Evolutionary conservation across 768 basidiomycete species (phyloP), one percentile per base, ranked within the genome.

Genomic region (Psilocybe azurescens): DNA sequence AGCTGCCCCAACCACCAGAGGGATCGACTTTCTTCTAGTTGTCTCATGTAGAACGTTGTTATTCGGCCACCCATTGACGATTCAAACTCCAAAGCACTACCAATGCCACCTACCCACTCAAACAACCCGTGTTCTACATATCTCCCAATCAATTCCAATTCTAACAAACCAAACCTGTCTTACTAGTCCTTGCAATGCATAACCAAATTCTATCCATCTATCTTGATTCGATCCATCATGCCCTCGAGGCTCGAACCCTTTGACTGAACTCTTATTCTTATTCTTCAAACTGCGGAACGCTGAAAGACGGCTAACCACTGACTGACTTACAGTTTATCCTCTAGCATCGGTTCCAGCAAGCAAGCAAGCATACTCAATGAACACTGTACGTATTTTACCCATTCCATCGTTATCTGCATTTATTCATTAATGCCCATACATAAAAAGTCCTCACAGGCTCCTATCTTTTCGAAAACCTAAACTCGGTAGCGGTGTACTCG

Each of bases 1-100:
- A 99, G 79, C 83, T 96, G 39, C 93, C 95, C 36, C 97, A 99
- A 77, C 97, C 97, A 2, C 86, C 90, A 16, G 97, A 99, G 73
- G 95, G 95, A 64, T 88, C 83, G 63, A 84, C 71, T 49, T 93
- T 93, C 77, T 89, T 39, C 38, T 39, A 14, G 14, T 24, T 24
- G 24, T 24, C 24, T 24, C 24, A 70, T 54, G 29, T 3, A 53
- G 46, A 29, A 24, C 24, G 24, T 24, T 36, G 30, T 33, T 51
- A 2, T 50, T 10, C 36, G 24, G 13, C 3, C 16, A 55, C 24
- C 2, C 24, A 50, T 58, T 47, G 18, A 24, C 24, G 24, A 24
- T 24, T 24, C 24, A 24, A 24, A 24, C 24, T 24, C 24, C 24
- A 24, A 24, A 24, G 24, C 24, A 24, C 2, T 24, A 24, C 2